A percentile compares a stretch with the other conserved stretches of the same genome.
phyloP scores from a whole-genome alignment of 495 filamentous ascomycete species.

The Penicillium daleae region DNA sequence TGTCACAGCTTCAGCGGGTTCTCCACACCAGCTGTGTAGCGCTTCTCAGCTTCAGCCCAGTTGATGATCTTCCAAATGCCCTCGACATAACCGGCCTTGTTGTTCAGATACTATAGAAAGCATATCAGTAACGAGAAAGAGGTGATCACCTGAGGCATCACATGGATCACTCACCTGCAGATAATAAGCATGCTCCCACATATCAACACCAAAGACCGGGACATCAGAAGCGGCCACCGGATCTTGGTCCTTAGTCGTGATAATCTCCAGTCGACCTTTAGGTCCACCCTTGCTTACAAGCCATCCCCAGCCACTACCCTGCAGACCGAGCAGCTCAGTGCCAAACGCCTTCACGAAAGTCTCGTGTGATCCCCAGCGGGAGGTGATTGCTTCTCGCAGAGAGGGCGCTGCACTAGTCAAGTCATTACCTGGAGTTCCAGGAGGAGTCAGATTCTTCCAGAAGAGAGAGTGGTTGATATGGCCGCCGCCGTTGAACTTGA shows the following conservation, averaged over 20 bases:
- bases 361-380: conserved; percentile 71
- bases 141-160: neutral
- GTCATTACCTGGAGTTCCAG: conserved; percentile 64
- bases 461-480: conserved; percentile 93
- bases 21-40: conserved; percentile 56
- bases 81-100: conserved; percentile 93
- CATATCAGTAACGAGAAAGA: neutral
- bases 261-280: conserved; percentile 68
- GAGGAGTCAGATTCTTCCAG: conserved; percentile 87
- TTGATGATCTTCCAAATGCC: conserved; percentile 96
- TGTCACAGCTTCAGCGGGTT: conserved; percentile 32
- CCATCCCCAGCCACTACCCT: conserved; percentile 96
- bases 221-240: conserved; percentile 75
- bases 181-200: conserved; percentile 92
- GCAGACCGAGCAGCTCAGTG: conserved; percentile 74
- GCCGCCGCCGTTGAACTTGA: conserved; percentile 95
- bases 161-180: conserved; percentile 43
- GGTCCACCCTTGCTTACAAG: conserved; percentile 71
- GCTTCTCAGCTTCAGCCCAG: conserved; percentile 87
- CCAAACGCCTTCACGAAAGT: conserved; percentile 70
- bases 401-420: conserved; percentile 58
- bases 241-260: conserved; percentile 86
- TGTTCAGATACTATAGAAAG: conserved; percentile 79
- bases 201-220: conserved; percentile 89
- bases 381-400: conserved; percentile 62